Base-by-base conservation (phyloP, 768 basidiomycete species). In the Tricholomella constricta region DNA sequence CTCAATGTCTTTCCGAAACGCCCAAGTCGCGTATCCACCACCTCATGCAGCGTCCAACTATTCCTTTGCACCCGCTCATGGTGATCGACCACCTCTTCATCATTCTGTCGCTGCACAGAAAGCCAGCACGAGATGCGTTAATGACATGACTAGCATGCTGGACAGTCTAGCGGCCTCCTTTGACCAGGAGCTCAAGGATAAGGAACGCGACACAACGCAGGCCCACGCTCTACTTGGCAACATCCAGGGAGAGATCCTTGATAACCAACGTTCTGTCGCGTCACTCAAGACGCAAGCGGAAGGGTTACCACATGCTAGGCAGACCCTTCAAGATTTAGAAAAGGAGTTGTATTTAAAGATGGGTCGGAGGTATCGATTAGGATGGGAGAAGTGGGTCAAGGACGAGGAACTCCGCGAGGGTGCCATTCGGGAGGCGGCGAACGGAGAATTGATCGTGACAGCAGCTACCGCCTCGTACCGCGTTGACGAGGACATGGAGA, bases 311-410 rank as follows among this genome's bases (percentile, higher is more conserved):
- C 78, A 84, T 25, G 78, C 85, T 8, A 85, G 84, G 52, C 73
- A 79, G 49, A 65, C 72, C 22, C 72, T 96, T 42, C 72, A 78
- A 26, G 78, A 79, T 27, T 69, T 94, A 50, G 88, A 93, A 68
- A 70, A 68, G 15, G 85, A 84, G 55, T 71, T 98, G 26, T 71
- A 79, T 23, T 73, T 72, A 6, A 92, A 89, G 70, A 91, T 97
- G 85, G 89, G 86, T 17, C 80, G 80, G 61, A 77, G 89, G 58
- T 93, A 92, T 72, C 80, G 90, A 45, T 64, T 88, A 22, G 96
- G 94, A 2, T 98, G 89, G 87, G 92, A 96, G 67, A 91, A 89
- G 61, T 98, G 96, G 94, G 72, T 90, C 19, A 85, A 85, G 59
- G 88, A 89, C 51, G 91, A 98, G 72, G 88, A 91, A 64, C 74